Evolutionary conservation across 2,329 filamentous ascomycete species (phyloP), one percentile per base, ranked within the genome.

Genomic region (Tolypocladium sp.): DNA sequence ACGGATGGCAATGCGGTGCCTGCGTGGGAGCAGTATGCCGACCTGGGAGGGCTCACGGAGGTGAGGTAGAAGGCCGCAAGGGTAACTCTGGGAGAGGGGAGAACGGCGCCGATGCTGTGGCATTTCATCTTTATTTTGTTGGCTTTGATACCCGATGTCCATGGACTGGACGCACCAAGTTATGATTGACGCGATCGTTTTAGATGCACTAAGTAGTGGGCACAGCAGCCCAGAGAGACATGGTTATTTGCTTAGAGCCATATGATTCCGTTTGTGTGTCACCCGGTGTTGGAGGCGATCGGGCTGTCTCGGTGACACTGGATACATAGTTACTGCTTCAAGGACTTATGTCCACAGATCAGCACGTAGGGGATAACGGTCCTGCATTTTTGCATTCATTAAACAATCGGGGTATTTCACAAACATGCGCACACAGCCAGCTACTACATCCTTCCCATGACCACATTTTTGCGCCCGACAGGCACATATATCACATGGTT

Each of bases 21-120:
- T 4, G 73, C 73, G 5, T 81, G 77, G 77, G 77, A 77, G 62
- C 76, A 79, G 65, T 80, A 77, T 61, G 70, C 72, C 35, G 76
- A 78, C 15, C 65, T 81, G 4, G 78, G 78, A 40, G 78, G 78
- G 0, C 64, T 79, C 54, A 79, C 73, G 2, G 72, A 74, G 60
- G 67, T 73, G 63, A 65, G 65, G 51, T 74, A 57, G 56, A 44
- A 35, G 15, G 2, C 37, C 20, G 20, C 3, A 9, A 20, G 20
- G n/a, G 10, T 1, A 52, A 17, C 4, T 13, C 4, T 13, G 17
- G 20, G 9, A n/a, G 4, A 20, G 27, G 9, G 30, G 20, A 54
- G 20, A 57, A 55, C 42, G 15, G 40, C 15, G 55, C 25, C 51
- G 25, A 53, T 41, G 51, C 42, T n/a, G 17, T 41, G 56, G 30